Evolutionary conservation across 176 grass and related monocot species (phyloP).

Genomic region (Metroxylon sagu): DNA sequence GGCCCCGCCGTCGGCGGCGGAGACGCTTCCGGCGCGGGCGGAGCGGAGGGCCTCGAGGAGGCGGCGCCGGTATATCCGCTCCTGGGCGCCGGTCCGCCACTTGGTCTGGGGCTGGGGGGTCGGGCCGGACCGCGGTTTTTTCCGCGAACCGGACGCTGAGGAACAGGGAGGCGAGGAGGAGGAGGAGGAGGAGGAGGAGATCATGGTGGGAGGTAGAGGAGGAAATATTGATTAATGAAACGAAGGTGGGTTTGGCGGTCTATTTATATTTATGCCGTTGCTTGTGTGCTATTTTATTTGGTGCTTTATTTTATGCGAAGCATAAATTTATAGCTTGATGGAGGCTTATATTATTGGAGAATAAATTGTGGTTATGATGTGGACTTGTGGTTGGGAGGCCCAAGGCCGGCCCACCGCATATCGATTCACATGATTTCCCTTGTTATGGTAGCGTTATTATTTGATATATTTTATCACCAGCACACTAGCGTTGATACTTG

Average conservation of each 20-base stretch:
- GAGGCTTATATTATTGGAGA: too few species aligned
- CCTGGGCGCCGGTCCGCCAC: constrained; percentile 71
- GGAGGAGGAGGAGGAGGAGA: neutral
- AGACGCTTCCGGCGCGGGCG: constrained; percentile 2
- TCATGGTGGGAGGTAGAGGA: constrained; percentile 15
- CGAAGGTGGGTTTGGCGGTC: too few species aligned
- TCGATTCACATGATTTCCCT: neutral
- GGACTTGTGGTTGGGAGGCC: neutral
- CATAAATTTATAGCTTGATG: too few species aligned
- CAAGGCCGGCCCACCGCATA: neutral
- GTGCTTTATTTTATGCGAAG: too few species aligned
- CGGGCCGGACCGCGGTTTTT: neutral
- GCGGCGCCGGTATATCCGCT: constrained; percentile 66
- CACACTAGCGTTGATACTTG: too few species aligned
- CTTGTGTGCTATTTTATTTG: too few species aligned
- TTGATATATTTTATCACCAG: too few species aligned
- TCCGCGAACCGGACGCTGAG: constrained; percentile 13
- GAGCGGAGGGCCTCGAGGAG: constrained; percentile 70
- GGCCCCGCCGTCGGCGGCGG: neutral
- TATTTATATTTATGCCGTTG: too few species aligned
- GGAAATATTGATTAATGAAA: neutral
- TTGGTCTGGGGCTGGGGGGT: constrained; percentile 26
- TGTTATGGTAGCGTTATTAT: neutral
- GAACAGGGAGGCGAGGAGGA: neutral
- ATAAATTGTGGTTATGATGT: neutral